These are phyloP conservation scores for Coniochaeta prunicola DNA, from an alignment of 2,329 filamentous ascomycete species.

Conservation along the genomic window DNA sequence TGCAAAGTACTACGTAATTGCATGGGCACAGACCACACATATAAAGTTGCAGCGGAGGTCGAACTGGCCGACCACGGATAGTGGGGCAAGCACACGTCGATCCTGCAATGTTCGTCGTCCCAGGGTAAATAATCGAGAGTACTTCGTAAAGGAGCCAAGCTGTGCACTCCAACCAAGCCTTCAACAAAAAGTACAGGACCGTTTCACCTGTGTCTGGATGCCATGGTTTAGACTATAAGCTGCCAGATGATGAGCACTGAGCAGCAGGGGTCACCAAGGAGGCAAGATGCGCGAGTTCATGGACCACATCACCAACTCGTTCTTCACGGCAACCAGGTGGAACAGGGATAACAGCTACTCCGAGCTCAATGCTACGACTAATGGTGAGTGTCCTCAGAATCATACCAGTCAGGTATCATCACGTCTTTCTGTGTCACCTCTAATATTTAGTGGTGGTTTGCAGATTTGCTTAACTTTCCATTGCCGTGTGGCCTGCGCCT, in stretches of 20 bases:
- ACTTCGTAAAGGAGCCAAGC: too few species aligned
- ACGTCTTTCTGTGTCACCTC: not conserved
- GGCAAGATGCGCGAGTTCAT: constrained; percentile 20
- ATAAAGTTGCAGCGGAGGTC: too few species aligned
- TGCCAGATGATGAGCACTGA: not conserved
- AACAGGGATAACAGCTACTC: constrained; percentile 21
- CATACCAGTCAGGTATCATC: not conserved
- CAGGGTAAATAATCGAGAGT: too few species aligned
- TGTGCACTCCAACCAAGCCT: too few species aligned
- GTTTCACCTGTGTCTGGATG: too few species aligned
- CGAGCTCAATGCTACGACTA: constrained; percentile 17
- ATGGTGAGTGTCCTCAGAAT: constrained; percentile 8
- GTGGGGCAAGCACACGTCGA: too few species aligned
- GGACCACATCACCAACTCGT: constrained; percentile 20
- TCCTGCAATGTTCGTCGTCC: too few species aligned
- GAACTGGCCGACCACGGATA: too few species aligned
- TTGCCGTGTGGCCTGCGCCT: constrained; percentile 80
- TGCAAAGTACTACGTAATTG: too few species aligned
- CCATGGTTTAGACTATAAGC: too few species aligned
- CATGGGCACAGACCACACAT: too few species aligned
- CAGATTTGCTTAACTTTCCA: constrained; percentile 80
- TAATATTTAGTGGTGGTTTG: not conserved
- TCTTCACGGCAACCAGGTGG: constrained; percentile 19
- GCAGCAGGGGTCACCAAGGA: not conserved
- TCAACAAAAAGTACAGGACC: too few species aligned